Conservation (phyloP, 2,329 filamentous ascomycete species). For the Macrophomina phaseolina region DNA sequence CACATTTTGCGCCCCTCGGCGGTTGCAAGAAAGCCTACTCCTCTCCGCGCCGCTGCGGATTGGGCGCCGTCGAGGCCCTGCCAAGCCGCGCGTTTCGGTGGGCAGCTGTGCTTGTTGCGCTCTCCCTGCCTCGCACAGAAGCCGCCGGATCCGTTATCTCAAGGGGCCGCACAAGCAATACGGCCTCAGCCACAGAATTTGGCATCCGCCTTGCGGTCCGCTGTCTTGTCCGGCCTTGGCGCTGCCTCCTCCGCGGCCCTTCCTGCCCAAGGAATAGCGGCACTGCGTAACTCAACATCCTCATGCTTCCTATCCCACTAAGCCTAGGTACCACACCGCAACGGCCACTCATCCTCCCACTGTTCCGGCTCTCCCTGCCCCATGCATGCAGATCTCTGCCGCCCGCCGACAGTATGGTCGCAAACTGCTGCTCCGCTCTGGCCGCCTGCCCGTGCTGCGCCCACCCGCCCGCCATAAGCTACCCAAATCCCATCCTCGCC, state of each 20-base stretch:
- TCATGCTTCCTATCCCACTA: neutral
- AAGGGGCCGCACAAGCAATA: slow-evolving; percentile 17
- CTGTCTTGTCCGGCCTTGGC: slow-evolving; percentile 27
- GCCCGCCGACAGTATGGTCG: neutral
- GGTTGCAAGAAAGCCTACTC: neutral
- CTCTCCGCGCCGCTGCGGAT: neutral
- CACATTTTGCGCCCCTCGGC: too few species aligned
- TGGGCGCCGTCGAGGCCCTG: neutral
- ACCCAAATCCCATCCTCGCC: neutral
- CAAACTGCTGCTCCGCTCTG: slow-evolving; percentile 3
- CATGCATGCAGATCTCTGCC: slow-evolving; percentile 14
- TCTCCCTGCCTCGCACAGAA: slow-evolving; percentile 2
- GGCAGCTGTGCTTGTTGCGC: neutral
- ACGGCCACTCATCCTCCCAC: neutral
- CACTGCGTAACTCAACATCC: slow-evolving; percentile 23
- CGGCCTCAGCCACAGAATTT: slow-evolving; percentile 27
- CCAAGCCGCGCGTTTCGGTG: neutral
- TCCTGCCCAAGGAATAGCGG: slow-evolving; percentile 21
- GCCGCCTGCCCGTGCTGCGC: slow-evolving; percentile 3
- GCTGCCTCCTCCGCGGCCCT: slow-evolving; percentile 10
- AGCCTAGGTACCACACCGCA: slow-evolving; percentile 2
- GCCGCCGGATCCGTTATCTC: slow-evolving; percentile 7
- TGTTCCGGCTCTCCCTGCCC: slow-evolving; percentile 2
- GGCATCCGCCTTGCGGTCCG: slow-evolving; percentile 27
- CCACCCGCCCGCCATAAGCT: slow-evolving; percentile 5